These are phyloP conservation scores for Lentinula lateritia DNA, from an alignment of 768 basidiomycete genomes.

Conservation along the genomic window DNA sequence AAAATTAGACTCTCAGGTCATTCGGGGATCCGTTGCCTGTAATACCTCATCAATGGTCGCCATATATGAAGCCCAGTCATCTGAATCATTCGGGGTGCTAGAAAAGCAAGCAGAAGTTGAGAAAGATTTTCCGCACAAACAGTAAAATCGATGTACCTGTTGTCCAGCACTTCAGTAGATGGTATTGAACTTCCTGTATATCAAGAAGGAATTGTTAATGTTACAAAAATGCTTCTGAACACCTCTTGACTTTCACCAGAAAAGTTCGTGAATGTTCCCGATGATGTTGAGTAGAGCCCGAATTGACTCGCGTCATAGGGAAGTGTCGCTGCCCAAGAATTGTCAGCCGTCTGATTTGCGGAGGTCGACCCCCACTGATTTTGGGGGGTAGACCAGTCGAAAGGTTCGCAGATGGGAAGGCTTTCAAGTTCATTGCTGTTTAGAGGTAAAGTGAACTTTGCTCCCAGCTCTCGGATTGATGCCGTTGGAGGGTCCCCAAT, in stretches of 20 bases:
- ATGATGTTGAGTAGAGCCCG: neutral
- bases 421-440: constrained; percentile 3
- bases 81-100: neutral
- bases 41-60: constrained; percentile 1
- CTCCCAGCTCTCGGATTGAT: neutral
- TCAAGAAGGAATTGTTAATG: too few relatives aligned
- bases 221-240: too few relatives aligned
- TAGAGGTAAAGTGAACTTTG: neutral
- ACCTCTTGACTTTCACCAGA: neutral
- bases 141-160: neutral
- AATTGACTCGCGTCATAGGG: neutral
- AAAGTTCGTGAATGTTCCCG: neutral
- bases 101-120: neutral
- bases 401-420: neutral
- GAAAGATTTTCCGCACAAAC: neutral
- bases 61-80: constrained; percentile 3
- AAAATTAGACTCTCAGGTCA: neutral
- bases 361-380: neutral
- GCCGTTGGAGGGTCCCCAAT: too few relatives aligned
- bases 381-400: neutral
- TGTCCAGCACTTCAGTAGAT: neutral
- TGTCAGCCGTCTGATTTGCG: neutral
- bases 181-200: neutral
- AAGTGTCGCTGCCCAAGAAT: neutral
- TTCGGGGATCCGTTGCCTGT: neutral